A percentile compares a stretch with the other conserved stretches of the same genome.
Evolutionary conservation across 495 filamentous ascomycete genomes (phyloP).

Genomic region (Xylaria grammica): DNA sequence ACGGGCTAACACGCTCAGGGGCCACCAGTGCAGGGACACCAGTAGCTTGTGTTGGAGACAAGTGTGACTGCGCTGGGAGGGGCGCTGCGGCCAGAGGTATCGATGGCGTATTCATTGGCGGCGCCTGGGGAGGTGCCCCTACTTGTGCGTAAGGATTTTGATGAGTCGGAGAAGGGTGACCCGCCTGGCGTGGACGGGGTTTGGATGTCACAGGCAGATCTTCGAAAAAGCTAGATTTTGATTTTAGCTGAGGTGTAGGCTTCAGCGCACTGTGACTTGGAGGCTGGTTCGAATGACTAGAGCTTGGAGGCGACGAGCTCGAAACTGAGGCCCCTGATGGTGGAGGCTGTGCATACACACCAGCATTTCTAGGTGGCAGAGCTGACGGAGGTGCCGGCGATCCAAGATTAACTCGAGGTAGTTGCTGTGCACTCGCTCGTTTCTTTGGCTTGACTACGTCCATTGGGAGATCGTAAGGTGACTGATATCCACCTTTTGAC

Average conservation of each 20-base stretch:
- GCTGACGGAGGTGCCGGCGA: conserved; percentile 51
- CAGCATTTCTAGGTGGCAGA: conserved; percentile 66
- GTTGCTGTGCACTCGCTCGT: conserved; percentile 53
- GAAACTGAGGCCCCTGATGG: conserved; percentile 40
- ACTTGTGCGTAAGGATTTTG: conserved; percentile 40
- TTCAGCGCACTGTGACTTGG: conserved; percentile 34
- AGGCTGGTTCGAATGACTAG: conserved; percentile 41
- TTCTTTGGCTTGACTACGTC: conserved; percentile 76
- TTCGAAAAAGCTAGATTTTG: conserved; percentile 76
- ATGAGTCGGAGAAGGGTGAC: conserved; percentile 45
- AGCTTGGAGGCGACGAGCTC: conserved; percentile 40
- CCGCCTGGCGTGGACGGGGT: conserved; percentile 55
- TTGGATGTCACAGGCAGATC: conserved; percentile 75
- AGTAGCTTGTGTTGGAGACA: conserved; percentile 34
- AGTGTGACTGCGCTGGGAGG: conserved; percentile 37
- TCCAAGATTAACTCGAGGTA: conserved; percentile 36
- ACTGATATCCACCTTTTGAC: conserved; percentile 86
- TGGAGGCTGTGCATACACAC: conserved; percentile 53
- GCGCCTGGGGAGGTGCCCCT: conserved; percentile 38
- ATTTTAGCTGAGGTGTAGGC: conserved; percentile 39
- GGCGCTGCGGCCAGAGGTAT: conserved; percentile 30
- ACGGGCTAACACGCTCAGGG: conserved; percentile 67
- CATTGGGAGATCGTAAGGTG: conserved; percentile 93
- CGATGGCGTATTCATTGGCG: conserved; percentile 34
- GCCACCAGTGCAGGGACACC: conserved; percentile 50